Conservation (phyloP, 1,284 basidiomycete species). For the Cutaneotrichosporon sp. region DNA sequence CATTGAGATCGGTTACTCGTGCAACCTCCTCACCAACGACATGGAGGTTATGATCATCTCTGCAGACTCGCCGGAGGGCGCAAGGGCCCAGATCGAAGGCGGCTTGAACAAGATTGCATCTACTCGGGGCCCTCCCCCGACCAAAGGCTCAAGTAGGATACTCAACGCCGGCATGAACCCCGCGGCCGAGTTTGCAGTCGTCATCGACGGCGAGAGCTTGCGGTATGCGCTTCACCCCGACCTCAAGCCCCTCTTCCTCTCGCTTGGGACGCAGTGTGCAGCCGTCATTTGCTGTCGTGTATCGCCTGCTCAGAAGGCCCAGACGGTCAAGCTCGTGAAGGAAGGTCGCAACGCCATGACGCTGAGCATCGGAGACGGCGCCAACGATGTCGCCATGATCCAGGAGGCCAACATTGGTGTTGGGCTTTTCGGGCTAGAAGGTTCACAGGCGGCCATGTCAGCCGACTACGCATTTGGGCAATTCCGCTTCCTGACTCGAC, state of each 20-base stretch:
- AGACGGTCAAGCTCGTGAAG: slow-evolving; percentile 84
- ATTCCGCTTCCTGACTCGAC: slow-evolving; percentile 87
- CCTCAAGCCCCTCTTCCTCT: slow-evolving; percentile 81
- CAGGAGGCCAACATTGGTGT: slow-evolving; percentile 97
- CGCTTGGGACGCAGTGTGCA: slow-evolving; percentile 89
- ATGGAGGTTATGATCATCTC: slow-evolving; percentile 95
- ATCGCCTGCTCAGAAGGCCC: slow-evolving; percentile 90
- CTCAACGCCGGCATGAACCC: slow-evolving; percentile 32
- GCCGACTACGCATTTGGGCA: slow-evolving; percentile 98
- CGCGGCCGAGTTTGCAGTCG: slow-evolving; percentile 69
- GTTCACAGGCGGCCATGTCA: slow-evolving; percentile 97
- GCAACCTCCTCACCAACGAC: slow-evolving; percentile 81
- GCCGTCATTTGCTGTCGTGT: slow-evolving; percentile 97
- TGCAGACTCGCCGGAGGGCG: slow-evolving; percentile 68
- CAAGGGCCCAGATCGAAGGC: slow-evolving; percentile 82
- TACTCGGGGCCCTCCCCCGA: slow-evolving; percentile 55
- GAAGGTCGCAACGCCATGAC: slow-evolving; percentile 95
- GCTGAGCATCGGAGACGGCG: slow-evolving; percentile 88
- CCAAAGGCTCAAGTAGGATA: slow-evolving; percentile 22
- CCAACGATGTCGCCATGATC: slow-evolving; percentile 56
- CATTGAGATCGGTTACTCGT: slow-evolving; percentile 92
- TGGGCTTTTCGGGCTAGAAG: slow-evolving; percentile 88
- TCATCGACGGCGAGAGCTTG: slow-evolving; percentile 93
- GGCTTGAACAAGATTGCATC: slow-evolving; percentile 92
- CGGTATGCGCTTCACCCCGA: slow-evolving; percentile 71